phyloP scores from a whole-genome alignment of 257 asterid genomes.

The Scutellaria baicalensis region DNA sequence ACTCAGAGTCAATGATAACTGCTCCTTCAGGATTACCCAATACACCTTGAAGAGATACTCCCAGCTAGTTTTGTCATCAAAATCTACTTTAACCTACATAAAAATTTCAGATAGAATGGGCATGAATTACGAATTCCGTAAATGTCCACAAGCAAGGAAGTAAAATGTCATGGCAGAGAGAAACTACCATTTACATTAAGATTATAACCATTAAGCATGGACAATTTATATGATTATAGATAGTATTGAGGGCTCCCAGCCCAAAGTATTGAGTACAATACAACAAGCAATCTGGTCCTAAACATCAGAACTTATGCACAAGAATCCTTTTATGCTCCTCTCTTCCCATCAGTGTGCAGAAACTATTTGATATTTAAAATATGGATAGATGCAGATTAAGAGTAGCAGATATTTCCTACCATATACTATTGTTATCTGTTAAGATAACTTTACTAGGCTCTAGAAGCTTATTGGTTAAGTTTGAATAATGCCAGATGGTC shows the following conservation, averaged over 20 bases:
- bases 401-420: not conserved
- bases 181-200: not conserved
- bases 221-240: not conserved
- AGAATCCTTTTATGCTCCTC: not conserved
- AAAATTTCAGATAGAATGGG: slow-evolving; percentile 9
- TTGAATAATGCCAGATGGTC: not conserved
- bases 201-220: not conserved
- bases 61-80: slow-evolving; percentile 84
- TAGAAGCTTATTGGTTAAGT: not conserved
- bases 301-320: not conserved
- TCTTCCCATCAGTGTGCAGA: not conserved
- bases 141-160: slow-evolving; percentile 7
- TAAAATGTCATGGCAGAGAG: slow-evolving; percentile 5
- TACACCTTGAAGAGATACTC: slow-evolving; percentile 91
- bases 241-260: not conserved
- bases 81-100: slow-evolving; percentile 73
- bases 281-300: not conserved
- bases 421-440: not conserved
- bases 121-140: not conserved
- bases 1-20: slow-evolving; percentile 46
- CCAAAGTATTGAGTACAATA: not conserved
- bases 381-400: slow-evolving; percentile 5
- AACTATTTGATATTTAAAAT: not conserved
- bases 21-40: slow-evolving; percentile 65
- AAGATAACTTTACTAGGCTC: not conserved